Base-by-base conservation (phyloP, 2,329 filamentous ascomycete genomes). In the Alternaria conjuncta region DNA sequence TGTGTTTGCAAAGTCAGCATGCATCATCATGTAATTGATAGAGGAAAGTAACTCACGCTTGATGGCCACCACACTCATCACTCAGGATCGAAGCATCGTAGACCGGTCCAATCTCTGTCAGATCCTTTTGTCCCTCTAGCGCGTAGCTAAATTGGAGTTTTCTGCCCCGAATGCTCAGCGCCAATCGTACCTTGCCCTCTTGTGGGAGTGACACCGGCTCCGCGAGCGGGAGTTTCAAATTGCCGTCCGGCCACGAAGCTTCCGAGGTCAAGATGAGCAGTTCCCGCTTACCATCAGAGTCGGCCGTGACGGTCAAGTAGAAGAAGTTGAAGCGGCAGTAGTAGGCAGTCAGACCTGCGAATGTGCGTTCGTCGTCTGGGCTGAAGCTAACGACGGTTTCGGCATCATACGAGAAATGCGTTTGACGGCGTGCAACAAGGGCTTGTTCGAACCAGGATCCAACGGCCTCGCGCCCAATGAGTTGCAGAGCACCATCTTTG, bases 251-350 rank as follows among this genome's bases (percentile, higher is more conserved):
- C 77, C 80, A 89, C 0, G 86, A 88, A 0, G 79, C 84, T 68
- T 89, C 86, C 0, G 87, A 89, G 20, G 81, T 82, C 72, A 88
- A 75, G 60, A 89, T 83, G 15, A 88, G 82, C 8, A 90, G 79
- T 74, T 90, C 87, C 10, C 88, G 83, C 64, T 85, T 79, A 1
- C 87, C 87, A 57, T 88, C 84, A 0, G 84, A 79, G 68, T 87
- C 78, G 0, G 87, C 87, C 3, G 87, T 87, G 2, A 90, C 85
- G 0, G 86, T 83, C 6, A 90, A 81, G 68, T 89, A 90, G 80
- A 88, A 89, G 77, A 89, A 90, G 76, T 90, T 90, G 79, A 82
- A 89, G 4, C 87, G 86, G 71, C 85, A 87, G 78, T 90, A 90
- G 75, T 90, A 90, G 0, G 86, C 86, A 12, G 85, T 86, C 8